Percentiles rank a stretch among this genome's conserved stretches.
Conservation (phyloP, 2,329 filamentous ascomycete genomes). For the Colletotrichum sp. region DNA sequence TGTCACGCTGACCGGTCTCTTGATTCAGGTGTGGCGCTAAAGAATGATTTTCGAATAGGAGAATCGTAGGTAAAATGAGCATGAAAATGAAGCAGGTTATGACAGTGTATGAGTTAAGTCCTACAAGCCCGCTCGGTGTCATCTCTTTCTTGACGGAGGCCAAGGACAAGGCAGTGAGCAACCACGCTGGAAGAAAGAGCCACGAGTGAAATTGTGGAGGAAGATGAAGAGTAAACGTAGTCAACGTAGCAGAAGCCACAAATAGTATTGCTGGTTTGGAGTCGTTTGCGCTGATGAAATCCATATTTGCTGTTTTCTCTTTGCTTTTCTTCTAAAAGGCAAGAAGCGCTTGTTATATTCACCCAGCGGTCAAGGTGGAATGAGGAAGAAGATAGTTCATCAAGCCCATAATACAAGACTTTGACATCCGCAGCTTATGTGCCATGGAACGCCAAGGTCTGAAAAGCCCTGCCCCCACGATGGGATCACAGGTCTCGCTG, state of each 20-base stretch:
- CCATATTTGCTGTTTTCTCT: background rate
- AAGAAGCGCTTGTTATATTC: background rate
- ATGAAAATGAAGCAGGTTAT: background rate
- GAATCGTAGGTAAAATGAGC: background rate
- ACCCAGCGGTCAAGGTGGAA: background rate
- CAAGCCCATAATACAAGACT: background rate
- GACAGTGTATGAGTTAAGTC: background rate
- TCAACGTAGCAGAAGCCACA: background rate
- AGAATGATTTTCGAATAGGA: background rate
- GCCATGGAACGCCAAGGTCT: background rate
- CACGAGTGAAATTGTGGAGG: background rate
- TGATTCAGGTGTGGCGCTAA: background rate
- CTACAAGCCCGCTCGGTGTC: background rate
- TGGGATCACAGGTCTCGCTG: too few species aligned
- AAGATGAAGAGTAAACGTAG: background rate
- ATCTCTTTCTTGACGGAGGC: background rate
- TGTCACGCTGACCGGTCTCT: background rate
- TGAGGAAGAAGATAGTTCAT: fast-evolving
- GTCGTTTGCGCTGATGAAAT: background rate
- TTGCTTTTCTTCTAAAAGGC: background rate
- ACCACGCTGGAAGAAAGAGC: background rate
- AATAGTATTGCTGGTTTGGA: background rate
- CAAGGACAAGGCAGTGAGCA: background rate
- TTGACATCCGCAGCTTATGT: background rate
- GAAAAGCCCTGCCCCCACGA: too few species aligned